phyloP scores from a whole-genome alignment of 1,284 basidiomycete genomes.

The Microbotryomycetes sp. region DNA sequence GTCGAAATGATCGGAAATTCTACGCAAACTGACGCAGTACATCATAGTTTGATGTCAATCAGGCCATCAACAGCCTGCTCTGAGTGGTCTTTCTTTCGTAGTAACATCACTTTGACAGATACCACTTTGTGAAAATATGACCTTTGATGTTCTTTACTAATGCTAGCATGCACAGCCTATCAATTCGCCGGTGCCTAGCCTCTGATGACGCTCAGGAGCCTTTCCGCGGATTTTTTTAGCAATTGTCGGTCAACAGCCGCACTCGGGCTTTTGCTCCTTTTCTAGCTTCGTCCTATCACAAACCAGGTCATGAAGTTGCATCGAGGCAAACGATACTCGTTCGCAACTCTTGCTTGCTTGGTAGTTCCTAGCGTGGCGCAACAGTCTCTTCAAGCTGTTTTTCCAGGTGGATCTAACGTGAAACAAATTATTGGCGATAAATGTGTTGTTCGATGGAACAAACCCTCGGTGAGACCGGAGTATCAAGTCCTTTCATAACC shows the following conservation, averaged over 20 bases:
- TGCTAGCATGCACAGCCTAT: too few relatives aligned
- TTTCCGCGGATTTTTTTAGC: too few relatives aligned
- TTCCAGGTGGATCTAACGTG: neutral
- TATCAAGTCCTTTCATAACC: too few relatives aligned
- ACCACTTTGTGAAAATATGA: neutral
- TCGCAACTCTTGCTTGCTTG: neutral
- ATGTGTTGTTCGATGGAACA: neutral
- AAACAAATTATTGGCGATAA: neutral
- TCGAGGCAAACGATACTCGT: too few relatives aligned
- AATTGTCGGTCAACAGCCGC: too few relatives aligned
- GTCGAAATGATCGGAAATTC: neutral
- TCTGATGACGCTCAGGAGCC: too few relatives aligned
- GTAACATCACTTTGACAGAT: too few relatives aligned
- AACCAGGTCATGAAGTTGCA: too few relatives aligned
- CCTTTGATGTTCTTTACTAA: neutral
- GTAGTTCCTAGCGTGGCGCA: neutral
- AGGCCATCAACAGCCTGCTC: conserved; percentile 64
- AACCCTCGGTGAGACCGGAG: neutral
- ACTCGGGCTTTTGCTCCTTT: too few relatives aligned
- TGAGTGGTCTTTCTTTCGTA: too few relatives aligned
- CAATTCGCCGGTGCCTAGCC: too few relatives aligned
- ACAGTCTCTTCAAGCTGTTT: neutral
- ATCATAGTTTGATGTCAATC: conserved; percentile 59
- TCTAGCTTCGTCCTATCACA: too few relatives aligned
- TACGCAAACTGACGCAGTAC: neutral